Percentiles rank a stretch among this genome's conserved stretches.
Conservation (phyloP, 1,139 yeast genomes). For the Pichia sp. region DNA sequence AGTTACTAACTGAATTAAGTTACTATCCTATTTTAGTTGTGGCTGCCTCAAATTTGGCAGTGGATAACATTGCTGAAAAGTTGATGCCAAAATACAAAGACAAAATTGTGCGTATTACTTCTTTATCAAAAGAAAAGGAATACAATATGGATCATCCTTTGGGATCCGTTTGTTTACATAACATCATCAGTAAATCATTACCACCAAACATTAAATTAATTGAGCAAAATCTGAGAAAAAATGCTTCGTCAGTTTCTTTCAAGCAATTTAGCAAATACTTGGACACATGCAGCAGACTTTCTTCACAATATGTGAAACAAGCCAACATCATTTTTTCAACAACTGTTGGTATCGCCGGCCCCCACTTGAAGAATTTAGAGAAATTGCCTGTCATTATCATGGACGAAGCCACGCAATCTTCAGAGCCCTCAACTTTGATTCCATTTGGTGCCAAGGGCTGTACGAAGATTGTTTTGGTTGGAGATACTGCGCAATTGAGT, state of each 20-base stretch:
- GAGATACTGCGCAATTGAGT: slow-evolving; percentile 56
- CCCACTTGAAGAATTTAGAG: slow-evolving; percentile 45
- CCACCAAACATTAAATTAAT: slow-evolving; percentile 37
- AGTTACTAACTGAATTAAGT: slow-evolving; percentile 34
- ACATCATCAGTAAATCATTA: slow-evolving; percentile 44
- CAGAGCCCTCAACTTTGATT: slow-evolving; percentile 61
- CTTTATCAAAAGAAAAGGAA: slow-evolving; percentile 54
- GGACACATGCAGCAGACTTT: slow-evolving; percentile 34
- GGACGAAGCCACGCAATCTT: slow-evolving; percentile 66
- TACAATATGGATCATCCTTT: slow-evolving; percentile 49
- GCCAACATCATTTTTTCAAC: slow-evolving; percentile 67
- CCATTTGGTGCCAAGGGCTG: slow-evolving; percentile 65
- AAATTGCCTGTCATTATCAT: slow-evolving; percentile 60
- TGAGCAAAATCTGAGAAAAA: slow-evolving; percentile 29
- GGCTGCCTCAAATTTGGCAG: slow-evolving; percentile 71
- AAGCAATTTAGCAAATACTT: slow-evolving; percentile 34
- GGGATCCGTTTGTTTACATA: slow-evolving; percentile 54
- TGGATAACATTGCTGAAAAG: slow-evolving; percentile 70
- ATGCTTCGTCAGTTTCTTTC: slow-evolving; percentile 22
- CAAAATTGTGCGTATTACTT: slow-evolving; percentile 51
- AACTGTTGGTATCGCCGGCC: slow-evolving; percentile 64
- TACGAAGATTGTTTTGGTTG: slow-evolving; percentile 60
- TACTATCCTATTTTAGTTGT: slow-evolving; percentile 55
- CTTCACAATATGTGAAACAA: slow-evolving; percentile 47
- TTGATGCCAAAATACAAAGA: slow-evolving; percentile 41